A percentile compares a stretch with the other conserved stretches of the same genome.
Conservation (phyloP, 176 grass and related monocot genomes). For the Saccharum officinarum region DNA sequence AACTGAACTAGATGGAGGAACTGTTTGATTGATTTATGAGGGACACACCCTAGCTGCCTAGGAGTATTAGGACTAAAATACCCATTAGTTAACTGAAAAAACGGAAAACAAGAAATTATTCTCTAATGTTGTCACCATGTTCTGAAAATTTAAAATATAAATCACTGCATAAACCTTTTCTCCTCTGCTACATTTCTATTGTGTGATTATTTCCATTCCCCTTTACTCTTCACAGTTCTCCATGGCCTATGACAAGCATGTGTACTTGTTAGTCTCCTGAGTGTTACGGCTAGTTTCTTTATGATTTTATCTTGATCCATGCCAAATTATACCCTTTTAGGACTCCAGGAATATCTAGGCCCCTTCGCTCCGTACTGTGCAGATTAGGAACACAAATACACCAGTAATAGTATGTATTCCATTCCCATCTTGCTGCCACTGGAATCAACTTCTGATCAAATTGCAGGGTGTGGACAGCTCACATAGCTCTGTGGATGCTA, state of each 20-base stretch:
- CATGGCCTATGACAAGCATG: neutral
- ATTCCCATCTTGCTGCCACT: neutral
- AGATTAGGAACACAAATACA: neutral
- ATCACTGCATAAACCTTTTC: neutral
- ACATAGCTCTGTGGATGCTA: conserved; percentile 63
- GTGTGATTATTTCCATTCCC: neutral
- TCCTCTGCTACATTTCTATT: neutral
- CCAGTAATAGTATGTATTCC: neutral
- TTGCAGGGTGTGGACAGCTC: conserved; percentile 74
- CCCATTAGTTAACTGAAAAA: neutral
- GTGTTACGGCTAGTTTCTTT: neutral
- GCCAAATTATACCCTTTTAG: neutral
- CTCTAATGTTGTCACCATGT: neutral
- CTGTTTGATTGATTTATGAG: neutral
- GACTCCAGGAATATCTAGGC: neutral
- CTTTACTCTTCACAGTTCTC: neutral
- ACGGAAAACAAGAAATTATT: neutral
- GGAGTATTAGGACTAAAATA: neutral
- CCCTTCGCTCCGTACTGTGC: neutral
- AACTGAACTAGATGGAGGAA: neutral
- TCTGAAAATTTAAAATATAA: neutral
- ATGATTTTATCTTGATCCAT: neutral
- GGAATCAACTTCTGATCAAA: neutral
- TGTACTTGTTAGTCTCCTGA: neutral
- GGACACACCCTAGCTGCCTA: neutral